Conservation (phyloP, 78 protist genomes). For the Dictyostelium firmibasis region DNA sequence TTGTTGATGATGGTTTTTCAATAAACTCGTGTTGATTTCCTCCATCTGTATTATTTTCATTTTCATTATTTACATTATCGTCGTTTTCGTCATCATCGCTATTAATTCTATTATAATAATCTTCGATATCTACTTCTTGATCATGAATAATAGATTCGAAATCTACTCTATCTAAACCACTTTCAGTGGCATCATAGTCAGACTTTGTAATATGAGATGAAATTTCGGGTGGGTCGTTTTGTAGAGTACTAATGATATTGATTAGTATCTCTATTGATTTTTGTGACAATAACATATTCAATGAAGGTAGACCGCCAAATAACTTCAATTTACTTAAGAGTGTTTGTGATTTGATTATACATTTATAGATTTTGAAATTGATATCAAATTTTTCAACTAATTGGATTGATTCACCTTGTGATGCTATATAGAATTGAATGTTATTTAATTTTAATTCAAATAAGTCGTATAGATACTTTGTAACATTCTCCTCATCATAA, state of each 20-base stretch:
- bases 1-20: background rate
- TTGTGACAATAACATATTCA: constrained; percentile 49
- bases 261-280: constrained; percentile 35
- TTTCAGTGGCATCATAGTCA: background rate
- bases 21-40: background rate
- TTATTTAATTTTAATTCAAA: constrained; percentile 56
- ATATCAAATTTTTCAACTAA: constrained; percentile 65
- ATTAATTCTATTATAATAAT: background rate
- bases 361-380: constrained; percentile 58
- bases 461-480: constrained; percentile 41
- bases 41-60: background rate
- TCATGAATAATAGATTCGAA: background rate
- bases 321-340: constrained; percentile 50
- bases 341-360: constrained; percentile 75
- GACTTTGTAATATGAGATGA: background rate
- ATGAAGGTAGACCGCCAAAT: constrained; percentile 63
- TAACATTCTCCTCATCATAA: constrained; percentile 29
- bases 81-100: background rate
- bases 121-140: background rate
- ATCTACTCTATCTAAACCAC: background rate
- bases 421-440: constrained; percentile 51
- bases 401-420: constrained; percentile 25
- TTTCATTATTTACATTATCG: background rate
- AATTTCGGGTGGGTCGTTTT: constrained; percentile 45
- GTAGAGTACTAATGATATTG: constrained; percentile 9